Conservation (phyloP, 768 basidiomycete genomes). For the Lactifluus hygrophoroides region DNA sequence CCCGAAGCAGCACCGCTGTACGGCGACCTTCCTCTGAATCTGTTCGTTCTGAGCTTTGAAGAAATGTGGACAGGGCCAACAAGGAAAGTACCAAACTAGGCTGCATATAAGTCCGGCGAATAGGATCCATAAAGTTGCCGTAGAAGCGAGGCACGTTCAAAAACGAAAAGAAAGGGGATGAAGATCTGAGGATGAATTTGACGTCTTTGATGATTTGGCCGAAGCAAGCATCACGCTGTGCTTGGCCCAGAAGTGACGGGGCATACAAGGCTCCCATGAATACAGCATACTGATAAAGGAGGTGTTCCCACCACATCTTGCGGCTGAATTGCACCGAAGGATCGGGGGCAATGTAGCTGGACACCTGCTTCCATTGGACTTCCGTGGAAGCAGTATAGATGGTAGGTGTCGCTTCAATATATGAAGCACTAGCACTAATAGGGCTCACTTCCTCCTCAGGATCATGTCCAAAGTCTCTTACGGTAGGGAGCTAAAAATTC, state of each 20-base stretch:
- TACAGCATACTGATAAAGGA: slow-evolving; percentile 44
- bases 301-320: slow-evolving; percentile 73
- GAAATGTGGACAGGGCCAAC: slow-evolving; percentile 58
- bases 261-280: not conserved
- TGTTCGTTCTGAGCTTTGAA: slow-evolving; percentile 59
- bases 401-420: not conserved
- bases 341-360: slow-evolving; percentile 28
- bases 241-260: slow-evolving; percentile 25
- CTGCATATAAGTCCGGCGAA: slow-evolving; percentile 47
- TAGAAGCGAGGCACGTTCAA: slow-evolving; percentile 66
- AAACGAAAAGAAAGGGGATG: slow-evolving; percentile 68
- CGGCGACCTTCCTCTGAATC: slow-evolving; percentile 42
- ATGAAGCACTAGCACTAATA: not conserved
- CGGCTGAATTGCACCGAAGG: slow-evolving; percentile 62
- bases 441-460: not conserved
- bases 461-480: not conserved
- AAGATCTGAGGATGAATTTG: slow-evolving; percentile 52
- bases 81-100: slow-evolving; percentile 56
- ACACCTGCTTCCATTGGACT: slow-evolving; percentile 6
- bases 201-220: slow-evolving; percentile 46
- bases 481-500: not conserved
- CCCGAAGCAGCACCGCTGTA: slow-evolving; percentile 50
- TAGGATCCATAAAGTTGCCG: slow-evolving; percentile 47
- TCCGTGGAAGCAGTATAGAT: not conserved
- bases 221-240: slow-evolving; percentile 40